These are phyloP conservation scores for Cryptosporidium tyzzeri DNA, from an alignment of 169 alveolate genomes.

Conservation along the genomic window DNA sequence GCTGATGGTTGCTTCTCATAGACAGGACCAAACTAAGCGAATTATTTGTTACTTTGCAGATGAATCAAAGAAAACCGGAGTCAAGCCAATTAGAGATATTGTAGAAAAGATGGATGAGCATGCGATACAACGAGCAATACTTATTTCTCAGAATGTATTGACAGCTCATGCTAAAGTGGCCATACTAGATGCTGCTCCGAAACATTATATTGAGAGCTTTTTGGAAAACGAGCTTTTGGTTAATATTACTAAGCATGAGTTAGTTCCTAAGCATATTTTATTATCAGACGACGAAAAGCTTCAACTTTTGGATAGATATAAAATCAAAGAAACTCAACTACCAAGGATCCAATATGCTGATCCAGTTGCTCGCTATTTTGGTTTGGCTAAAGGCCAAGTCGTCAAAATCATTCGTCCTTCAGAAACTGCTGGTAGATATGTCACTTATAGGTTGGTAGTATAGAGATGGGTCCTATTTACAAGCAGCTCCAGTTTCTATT, in stretches of 20 bases:
- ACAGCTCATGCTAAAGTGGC: slow-evolving; percentile 94
- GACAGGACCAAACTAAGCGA: slow-evolving; percentile 85
- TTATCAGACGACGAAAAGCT: slow-evolving; percentile 93
- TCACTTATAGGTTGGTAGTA: slow-evolving; percentile 93
- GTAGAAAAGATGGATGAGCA: slow-evolving; percentile 93
- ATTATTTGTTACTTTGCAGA: slow-evolving; percentile 91
- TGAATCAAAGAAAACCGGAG: slow-evolving; percentile 93
- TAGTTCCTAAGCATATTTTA: slow-evolving; percentile 97
- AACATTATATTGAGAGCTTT: slow-evolving; percentile 90
- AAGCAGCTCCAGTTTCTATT: background rate
- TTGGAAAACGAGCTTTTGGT: slow-evolving; percentile 90
- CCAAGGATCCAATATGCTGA: slow-evolving; percentile 96
- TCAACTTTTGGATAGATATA: slow-evolving; percentile 91
- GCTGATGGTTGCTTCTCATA: slow-evolving; percentile 87
- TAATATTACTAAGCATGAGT: slow-evolving; percentile 97
- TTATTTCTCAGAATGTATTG: slow-evolving; percentile 90
- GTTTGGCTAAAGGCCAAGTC: slow-evolving; percentile 94
- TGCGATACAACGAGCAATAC: slow-evolving; percentile 91
- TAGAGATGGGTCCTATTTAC: slow-evolving; percentile 28
- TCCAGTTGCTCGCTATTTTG: slow-evolving; percentile 96
- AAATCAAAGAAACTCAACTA: slow-evolving; percentile 93
- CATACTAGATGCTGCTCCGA: slow-evolving; percentile 92
- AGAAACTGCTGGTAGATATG: slow-evolving; percentile 99
- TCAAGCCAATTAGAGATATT: slow-evolving; percentile 93
- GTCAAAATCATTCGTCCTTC: slow-evolving; percentile 96